Percentiles rank a stretch among this genome's conserved stretches.
Conservation (phyloP, 176 grass and related monocot species). For the Pharus latifolius region DNA sequence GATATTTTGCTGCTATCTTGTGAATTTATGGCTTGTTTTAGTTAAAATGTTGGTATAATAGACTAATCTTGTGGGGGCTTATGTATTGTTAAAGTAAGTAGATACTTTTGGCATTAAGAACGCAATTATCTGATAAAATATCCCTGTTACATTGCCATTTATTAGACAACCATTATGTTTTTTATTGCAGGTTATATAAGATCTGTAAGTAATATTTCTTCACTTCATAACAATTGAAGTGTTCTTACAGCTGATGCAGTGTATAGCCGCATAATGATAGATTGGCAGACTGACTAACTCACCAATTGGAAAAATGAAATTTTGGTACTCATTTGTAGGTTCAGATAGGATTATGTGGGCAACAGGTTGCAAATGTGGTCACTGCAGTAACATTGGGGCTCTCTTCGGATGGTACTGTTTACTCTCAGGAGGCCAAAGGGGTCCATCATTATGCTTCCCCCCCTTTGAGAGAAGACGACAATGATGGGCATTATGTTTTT, state of each 20-base stretch:
- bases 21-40: too few relatives aligned
- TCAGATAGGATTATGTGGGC: constrained; percentile 70
- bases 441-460: constrained; percentile 38
- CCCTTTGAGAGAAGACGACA: constrained; percentile 85
- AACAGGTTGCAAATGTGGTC: constrained; percentile 52
- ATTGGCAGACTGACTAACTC: neutral
- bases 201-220: neutral
- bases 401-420: constrained; percentile 18
- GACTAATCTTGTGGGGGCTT: neutral
- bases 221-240: neutral
- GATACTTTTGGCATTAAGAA: too few relatives aligned
- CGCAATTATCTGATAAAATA: too few relatives aligned
- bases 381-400: constrained; percentile 35
- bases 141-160: too few relatives aligned
- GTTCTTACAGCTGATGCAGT: neutral
- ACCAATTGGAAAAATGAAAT: neutral
- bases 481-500: constrained; percentile 92
- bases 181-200: neutral
- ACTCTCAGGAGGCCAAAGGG: constrained; percentile 33
- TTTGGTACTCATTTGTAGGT: constrained; percentile 27
- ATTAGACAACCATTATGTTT: too few relatives aligned
- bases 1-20: too few relatives aligned
- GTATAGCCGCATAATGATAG: neutral
- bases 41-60: too few relatives aligned
- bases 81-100: too few relatives aligned